phyloP scores from a whole-genome alignment of 805 yeast species.

The Debaryomyces prosopidis region DNA sequence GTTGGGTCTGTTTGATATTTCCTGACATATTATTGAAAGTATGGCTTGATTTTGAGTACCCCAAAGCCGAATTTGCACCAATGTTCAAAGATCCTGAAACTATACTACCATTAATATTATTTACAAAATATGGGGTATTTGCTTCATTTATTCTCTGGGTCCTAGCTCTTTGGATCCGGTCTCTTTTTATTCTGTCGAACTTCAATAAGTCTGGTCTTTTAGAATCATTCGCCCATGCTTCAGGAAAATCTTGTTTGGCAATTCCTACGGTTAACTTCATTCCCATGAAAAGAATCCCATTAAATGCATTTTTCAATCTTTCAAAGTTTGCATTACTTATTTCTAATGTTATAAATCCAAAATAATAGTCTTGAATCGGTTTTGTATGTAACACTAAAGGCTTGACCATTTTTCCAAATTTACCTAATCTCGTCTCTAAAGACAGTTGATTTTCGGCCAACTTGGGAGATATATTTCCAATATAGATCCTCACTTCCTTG shows the following conservation, averaged over 20 bases:
- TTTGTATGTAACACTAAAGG: constrained; percentile 56
- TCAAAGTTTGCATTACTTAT: constrained; percentile 45
- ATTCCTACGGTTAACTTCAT: constrained; percentile 56
- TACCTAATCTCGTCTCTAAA: constrained; percentile 55
- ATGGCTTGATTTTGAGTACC: constrained; percentile 36
- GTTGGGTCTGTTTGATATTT: constrained; percentile 35
- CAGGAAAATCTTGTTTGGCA: constrained; percentile 57
- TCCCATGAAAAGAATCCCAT: constrained; percentile 79
- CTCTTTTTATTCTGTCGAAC: constrained; percentile 26
- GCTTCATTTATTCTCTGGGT: constrained; percentile 46
- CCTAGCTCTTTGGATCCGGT: constrained; percentile 33
- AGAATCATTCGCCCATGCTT: constrained; percentile 46
- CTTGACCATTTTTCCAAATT: constrained; percentile 56
- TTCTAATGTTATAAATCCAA: constrained; percentile 68
- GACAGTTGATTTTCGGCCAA: constrained; percentile 47
- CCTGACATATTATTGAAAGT: constrained; percentile 31
- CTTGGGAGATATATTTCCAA: constrained; percentile 64
- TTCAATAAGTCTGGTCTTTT: constrained; percentile 38
- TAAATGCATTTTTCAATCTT: constrained; percentile 55
- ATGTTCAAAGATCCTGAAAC: constrained; percentile 5
- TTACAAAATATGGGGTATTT: constrained; percentile 20
- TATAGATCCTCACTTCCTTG: constrained; percentile 46
- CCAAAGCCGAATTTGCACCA: constrained; percentile 16
- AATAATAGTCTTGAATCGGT: constrained; percentile 53
- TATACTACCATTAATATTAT: constrained; percentile 20